Conservation (phyloP, 495 filamentous ascomycete species). For the Cercophora samala region DNA sequence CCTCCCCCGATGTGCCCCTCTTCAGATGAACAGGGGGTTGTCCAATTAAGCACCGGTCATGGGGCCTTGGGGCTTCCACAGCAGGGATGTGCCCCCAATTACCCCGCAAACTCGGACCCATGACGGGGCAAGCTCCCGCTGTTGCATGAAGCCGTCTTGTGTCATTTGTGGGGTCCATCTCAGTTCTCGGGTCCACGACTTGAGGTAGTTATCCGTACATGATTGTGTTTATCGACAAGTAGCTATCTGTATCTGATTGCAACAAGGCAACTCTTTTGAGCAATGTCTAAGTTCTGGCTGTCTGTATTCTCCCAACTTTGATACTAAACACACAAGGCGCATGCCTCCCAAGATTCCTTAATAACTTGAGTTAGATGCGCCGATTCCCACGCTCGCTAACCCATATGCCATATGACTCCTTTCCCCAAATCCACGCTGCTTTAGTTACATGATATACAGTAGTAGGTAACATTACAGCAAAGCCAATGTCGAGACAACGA, state of each 20-base stretch:
- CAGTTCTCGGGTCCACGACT: background rate
- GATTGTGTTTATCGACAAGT: background rate
- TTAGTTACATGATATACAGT: background rate
- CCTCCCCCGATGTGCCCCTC: constrained; percentile 2
- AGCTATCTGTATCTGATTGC: background rate
- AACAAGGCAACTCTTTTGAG: background rate
- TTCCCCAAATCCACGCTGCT: background rate
- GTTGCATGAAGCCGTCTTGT: background rate
- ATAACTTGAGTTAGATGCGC: background rate
- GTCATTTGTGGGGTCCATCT: background rate
- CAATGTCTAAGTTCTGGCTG: background rate
- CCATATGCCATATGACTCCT: background rate
- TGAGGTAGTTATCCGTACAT: background rate
- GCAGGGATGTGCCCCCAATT: background rate
- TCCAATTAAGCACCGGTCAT: background rate
- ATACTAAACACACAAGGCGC: background rate
- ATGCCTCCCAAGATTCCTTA: background rate
- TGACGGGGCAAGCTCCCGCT: background rate
- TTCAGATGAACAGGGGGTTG: constrained; percentile 3
- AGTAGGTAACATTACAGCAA: background rate
- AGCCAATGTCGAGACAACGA: background rate
- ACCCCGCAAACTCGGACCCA: background rate
- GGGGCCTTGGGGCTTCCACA: background rate
- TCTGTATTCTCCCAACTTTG: background rate
- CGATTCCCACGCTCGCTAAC: background rate